Conservation (phyloP, 495 filamentous ascomycete species). For the Penicillium angulare region DNA sequence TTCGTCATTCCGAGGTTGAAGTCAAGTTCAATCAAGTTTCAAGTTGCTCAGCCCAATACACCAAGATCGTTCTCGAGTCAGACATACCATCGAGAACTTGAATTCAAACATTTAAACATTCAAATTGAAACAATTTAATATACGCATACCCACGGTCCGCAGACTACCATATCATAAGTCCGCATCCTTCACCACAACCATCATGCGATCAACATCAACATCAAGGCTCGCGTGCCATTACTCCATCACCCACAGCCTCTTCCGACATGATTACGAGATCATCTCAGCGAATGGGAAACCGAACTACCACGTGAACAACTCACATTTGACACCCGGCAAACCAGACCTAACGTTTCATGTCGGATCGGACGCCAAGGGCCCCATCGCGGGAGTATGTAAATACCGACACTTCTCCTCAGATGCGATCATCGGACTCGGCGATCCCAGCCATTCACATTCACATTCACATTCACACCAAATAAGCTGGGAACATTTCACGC, state of each 20-base stretch:
- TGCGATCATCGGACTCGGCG: conserved; percentile 31
- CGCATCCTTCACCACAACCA: not conserved
- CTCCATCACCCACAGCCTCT: conserved; percentile 27
- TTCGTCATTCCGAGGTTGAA: too few relatives aligned
- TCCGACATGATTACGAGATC: conserved; percentile 29
- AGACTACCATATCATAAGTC: not conserved
- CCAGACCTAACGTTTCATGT: conserved; percentile 35
- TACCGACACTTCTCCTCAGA: conserved; percentile 36
- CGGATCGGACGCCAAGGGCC: conserved; percentile 22
- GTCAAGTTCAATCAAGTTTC: too few relatives aligned
- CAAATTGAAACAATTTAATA: too few relatives aligned
- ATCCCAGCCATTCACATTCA: conserved; percentile 18
- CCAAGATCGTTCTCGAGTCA: too few relatives aligned
- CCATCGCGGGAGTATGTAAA: conserved; percentile 29
- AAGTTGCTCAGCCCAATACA: too few relatives aligned
- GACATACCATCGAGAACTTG: too few relatives aligned
- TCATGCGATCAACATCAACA: not conserved
- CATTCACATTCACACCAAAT: conserved; percentile 14
- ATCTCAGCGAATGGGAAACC: conserved; percentile 15
- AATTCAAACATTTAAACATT: too few relatives aligned
- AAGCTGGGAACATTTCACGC: conserved; percentile 27
- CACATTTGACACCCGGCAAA: conserved; percentile 24
- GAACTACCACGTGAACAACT: conserved; percentile 31
- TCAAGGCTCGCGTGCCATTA: conserved; percentile 6
- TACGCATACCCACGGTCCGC: not conserved